Evolutionary conservation across 2,329 filamentous ascomycete species (phyloP).

Genomic region (Fusarium anguioides): DNA sequence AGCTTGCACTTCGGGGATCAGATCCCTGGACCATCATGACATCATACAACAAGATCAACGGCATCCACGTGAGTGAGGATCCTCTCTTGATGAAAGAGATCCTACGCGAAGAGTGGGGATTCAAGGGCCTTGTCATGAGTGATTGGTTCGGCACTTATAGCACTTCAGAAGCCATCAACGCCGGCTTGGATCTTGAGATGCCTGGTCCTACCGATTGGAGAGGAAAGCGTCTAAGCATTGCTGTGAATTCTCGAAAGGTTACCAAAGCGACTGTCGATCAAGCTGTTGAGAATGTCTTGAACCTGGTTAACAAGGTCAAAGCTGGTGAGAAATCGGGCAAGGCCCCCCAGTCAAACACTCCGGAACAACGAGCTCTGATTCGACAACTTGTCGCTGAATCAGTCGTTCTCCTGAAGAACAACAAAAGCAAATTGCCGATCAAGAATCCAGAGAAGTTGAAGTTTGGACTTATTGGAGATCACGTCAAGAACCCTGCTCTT

Average conservation of each 20-base stretch:
- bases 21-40: conserved; percentile 53
- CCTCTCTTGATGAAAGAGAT: conserved; percentile 44
- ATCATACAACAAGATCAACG: conserved; percentile 54
- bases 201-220: conserved; percentile 48
- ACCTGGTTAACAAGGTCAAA: conserved; percentile 29
- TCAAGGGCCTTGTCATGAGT: conserved; percentile 36
- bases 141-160: conserved; percentile 53
- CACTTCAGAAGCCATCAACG: conserved; percentile 46
- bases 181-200: conserved; percentile 49
- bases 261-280: conserved; percentile 36
- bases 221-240: conserved; percentile 39
- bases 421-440: conserved; percentile 8
- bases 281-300: conserved; percentile 41
- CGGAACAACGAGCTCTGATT: conserved; percentile 26
- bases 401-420: conserved; percentile 26
- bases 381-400: conserved; percentile 25
- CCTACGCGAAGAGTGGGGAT: conserved; percentile 45
- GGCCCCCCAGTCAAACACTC: conserved; percentile 13
- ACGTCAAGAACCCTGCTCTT: conserved; percentile 51
- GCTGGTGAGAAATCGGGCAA: background rate
- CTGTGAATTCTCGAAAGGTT: conserved; percentile 43
- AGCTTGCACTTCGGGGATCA: conserved; percentile 51
- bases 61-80: conserved; percentile 45
- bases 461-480: conserved; percentile 52
- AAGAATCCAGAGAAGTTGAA: conserved; percentile 46